A percentile compares a stretch with the other conserved stretches of the same genome.
phyloP scores from a whole-genome alignment of 768 basidiomycete genomes.

The Lentinula edodes region DNA sequence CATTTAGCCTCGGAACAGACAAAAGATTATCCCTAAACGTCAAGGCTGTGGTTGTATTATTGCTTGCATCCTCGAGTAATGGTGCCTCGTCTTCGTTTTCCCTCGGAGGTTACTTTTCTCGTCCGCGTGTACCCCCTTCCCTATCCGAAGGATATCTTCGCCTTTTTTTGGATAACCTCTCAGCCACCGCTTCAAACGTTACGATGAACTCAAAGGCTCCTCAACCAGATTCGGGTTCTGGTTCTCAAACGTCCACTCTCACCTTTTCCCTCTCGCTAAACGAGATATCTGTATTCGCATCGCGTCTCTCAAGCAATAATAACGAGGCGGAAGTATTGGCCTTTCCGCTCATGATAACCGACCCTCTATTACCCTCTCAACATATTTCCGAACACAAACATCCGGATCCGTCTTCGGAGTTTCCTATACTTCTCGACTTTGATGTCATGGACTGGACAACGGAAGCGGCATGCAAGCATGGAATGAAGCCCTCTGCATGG shows the following conservation, averaged over 20 bases:
- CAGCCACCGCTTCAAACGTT: constrained; percentile 15
- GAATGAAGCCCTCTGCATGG: constrained; percentile 62
- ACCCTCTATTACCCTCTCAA: constrained; percentile 57
- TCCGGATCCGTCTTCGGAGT: constrained; percentile 23
- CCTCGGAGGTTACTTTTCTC: constrained; percentile 42
- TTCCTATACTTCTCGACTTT: constrained; percentile 45
- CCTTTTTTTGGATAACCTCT: constrained; percentile 39
- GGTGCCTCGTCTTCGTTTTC: constrained; percentile 1
- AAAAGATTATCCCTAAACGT: constrained; percentile 27
- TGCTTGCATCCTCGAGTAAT: constrained; percentile 24
- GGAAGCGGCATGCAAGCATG: constrained; percentile 27
- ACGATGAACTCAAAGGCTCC: neutral
- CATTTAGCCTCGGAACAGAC: constrained; percentile 18
- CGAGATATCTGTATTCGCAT: constrained; percentile 57
- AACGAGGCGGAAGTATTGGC: constrained; percentile 25
- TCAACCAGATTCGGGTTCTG: neutral
- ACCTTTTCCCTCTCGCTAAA: constrained; percentile 26
- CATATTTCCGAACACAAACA: constrained; percentile 42
- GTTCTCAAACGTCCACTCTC: neutral
- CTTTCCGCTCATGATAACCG: constrained; percentile 70
- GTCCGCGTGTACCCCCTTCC: constrained; percentile 54
- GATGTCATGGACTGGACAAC: constrained; percentile 61
- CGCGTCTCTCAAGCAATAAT: constrained; percentile 23
- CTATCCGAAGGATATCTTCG: constrained; percentile 49
- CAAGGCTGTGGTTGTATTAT: constrained; percentile 43